Conservation (phyloP, 2,329 filamentous ascomycete genomes). For the Diaporthe sp. region DNA sequence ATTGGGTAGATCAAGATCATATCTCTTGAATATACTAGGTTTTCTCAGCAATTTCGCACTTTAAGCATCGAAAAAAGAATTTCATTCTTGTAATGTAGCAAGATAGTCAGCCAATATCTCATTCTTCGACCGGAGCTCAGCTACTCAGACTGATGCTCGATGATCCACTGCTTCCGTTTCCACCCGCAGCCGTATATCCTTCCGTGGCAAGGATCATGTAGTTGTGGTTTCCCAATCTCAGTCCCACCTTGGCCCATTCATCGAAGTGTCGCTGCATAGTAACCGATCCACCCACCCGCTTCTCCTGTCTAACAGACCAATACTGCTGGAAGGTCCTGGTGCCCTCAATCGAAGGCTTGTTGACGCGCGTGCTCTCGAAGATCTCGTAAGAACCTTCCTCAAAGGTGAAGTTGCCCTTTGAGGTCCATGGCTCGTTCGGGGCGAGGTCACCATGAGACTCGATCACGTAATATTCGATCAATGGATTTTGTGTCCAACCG, state of each 20-base stretch:
- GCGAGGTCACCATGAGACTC: constrained; percentile 64
- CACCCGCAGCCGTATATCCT: constrained; percentile 49
- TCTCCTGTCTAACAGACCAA: constrained; percentile 60
- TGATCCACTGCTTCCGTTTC: constrained; percentile 48
- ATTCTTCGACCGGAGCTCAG: neutral
- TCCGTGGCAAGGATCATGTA: constrained; percentile 64
- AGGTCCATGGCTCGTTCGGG: constrained; percentile 58
- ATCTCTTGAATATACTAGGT: neutral
- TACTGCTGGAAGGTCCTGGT: constrained; percentile 67
- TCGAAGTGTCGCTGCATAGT: constrained; percentile 65
- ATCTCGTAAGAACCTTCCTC: constrained; percentile 68
- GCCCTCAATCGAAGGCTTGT: constrained; percentile 66
- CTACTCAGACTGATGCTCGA: constrained; percentile 41
- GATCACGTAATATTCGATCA: constrained; percentile 72
- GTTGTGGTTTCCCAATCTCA: constrained; percentile 63
- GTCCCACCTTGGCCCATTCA: constrained; percentile 63
- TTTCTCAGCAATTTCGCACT: no score
- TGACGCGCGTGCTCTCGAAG: constrained; percentile 60
- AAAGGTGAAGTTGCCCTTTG: constrained; percentile 62
- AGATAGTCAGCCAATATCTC: no score
- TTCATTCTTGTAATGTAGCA: no score
- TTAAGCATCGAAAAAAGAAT: no score
- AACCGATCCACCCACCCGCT: constrained; percentile 66
- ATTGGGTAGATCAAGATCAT: neutral
- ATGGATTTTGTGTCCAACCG: constrained; percentile 66